Base-by-base conservation (phyloP, 2,329 filamentous ascomycete species). In the Venturia aucupariae region DNA sequence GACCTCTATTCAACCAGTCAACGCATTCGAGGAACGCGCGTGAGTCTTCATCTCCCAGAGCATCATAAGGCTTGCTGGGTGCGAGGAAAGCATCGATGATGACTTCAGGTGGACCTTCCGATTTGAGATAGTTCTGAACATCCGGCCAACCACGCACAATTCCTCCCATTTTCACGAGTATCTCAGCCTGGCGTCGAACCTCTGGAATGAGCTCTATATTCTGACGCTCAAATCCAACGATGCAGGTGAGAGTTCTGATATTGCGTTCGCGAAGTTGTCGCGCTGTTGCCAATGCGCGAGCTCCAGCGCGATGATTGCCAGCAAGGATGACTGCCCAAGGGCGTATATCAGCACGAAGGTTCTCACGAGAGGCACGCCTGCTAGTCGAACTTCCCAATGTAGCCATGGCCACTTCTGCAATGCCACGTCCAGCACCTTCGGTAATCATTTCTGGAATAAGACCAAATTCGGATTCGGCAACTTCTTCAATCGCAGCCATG, bases 251-350 rank as follows among this genome's bases (percentile, higher is more conserved):
- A 44, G 96, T 86, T 64, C 90, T 88, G 64, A 90, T 80, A 24
- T 90, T 89, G 68, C 92, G 90, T 72, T 92, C 93, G 62, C 90
- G 86, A 10, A 97, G 82, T 73, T 97, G 92, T 4, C 94, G 86
- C 35, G 88, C 92, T 4, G 92, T 92, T 17, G 91, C 90, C 63
- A 97, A 82, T 3, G 92, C 91, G 65, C 93, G 84, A 44, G 90
- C 87, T 46, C 93, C 92, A 0, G 88, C 92, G 68, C 91, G 91
- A 75, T 96, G 93, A 74, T 97, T 97, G n/a, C 94, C 93, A 0
- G 90, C 92, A n/a, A 97, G 81, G 7, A 97, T 85, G 27, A 96
- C 86, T 61, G 88, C 80, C 7, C 85, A 82, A 0, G 83, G 82
- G 38, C 80, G 77, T 19, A 79, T 75, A 44, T 80, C 77, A 24